Percentiles rank a stretch among this genome's conserved stretches.
phyloP scores from a whole-genome alignment of 345 rosid genomes.

The Aurinia saxatilis region DNA sequence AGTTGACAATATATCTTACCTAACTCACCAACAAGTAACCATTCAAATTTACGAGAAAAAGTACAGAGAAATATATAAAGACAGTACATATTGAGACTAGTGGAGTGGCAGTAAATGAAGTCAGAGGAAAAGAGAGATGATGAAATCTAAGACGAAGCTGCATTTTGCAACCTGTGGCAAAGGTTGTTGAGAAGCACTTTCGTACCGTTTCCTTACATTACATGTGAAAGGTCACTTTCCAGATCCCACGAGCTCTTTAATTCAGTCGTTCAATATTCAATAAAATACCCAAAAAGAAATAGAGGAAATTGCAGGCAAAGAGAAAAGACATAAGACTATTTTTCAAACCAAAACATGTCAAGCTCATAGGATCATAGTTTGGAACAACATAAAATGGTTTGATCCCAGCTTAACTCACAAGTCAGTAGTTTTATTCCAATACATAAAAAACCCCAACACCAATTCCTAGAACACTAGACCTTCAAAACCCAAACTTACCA shows the following conservation, averaged over 20 bases:
- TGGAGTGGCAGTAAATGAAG: not conserved
- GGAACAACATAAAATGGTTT: too few species aligned
- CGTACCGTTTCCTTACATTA: not conserved
- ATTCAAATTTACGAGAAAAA: too few species aligned
- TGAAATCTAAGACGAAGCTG: not conserved
- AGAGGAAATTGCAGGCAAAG: not conserved
- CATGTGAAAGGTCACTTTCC: not conserved
- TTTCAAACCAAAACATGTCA: too few species aligned
- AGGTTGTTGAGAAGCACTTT: not conserved
- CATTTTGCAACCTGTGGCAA: not conserved
- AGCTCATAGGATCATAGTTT: too few species aligned
- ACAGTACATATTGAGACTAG: not conserved
- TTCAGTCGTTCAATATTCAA: not conserved
- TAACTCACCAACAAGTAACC: too few species aligned
- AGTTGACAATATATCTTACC: too few species aligned
- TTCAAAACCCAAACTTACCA: not conserved
- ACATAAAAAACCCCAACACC: not conserved
- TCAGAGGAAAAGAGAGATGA: not conserved
- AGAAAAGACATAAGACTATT: too few species aligned
- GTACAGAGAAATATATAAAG: too few species aligned
- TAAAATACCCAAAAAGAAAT: too few species aligned
- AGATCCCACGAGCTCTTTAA: not conserved
- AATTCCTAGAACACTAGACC: too few species aligned
- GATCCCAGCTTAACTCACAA: not conserved
- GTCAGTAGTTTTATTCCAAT: not conserved